Conservation (phyloP, 208 protist species). For the Acanthamoeba royreba region DNA sequence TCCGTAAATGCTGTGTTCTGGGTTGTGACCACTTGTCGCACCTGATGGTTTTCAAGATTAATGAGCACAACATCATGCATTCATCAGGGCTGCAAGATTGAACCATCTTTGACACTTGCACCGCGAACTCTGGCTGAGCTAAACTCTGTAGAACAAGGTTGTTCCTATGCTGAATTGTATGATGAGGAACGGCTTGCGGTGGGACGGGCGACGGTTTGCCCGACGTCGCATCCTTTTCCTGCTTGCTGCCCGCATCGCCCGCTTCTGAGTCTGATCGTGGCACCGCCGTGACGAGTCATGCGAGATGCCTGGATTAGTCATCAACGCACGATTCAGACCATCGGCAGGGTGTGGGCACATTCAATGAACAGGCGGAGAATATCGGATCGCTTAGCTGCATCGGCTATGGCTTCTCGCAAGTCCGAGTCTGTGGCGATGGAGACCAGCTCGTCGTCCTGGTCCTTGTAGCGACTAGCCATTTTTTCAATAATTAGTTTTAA, state of each 20-base stretch:
- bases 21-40: not conserved
- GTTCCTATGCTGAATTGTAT: slow-evolving; percentile 4
- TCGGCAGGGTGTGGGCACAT: too few relatives aligned
- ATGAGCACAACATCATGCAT: too few relatives aligned
- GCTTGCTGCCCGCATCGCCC: not conserved
- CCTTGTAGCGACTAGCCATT: not conserved
- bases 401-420: not conserved
- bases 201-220: too few relatives aligned
- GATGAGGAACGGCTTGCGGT: not conserved
- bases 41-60: too few relatives aligned
- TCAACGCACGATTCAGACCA: too few relatives aligned
- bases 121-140: not conserved
- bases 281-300: too few relatives aligned
- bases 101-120: slow-evolving; percentile 1
- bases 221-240: not conserved
- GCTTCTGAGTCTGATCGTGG: not conserved
- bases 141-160: slow-evolving; percentile 12
- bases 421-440: not conserved
- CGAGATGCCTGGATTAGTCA: too few relatives aligned
- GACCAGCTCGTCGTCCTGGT: not conserved
- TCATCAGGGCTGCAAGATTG: not conserved
- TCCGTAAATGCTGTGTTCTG: slow-evolving; percentile 6
- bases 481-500: too few relatives aligned
- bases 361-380: not conserved
- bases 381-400: not conserved